Evolutionary conservation across 2,329 filamentous ascomycete genomes (phyloP), one percentile per base, ranked within the genome.

Genomic region (Diaporthe longicolla): DNA sequence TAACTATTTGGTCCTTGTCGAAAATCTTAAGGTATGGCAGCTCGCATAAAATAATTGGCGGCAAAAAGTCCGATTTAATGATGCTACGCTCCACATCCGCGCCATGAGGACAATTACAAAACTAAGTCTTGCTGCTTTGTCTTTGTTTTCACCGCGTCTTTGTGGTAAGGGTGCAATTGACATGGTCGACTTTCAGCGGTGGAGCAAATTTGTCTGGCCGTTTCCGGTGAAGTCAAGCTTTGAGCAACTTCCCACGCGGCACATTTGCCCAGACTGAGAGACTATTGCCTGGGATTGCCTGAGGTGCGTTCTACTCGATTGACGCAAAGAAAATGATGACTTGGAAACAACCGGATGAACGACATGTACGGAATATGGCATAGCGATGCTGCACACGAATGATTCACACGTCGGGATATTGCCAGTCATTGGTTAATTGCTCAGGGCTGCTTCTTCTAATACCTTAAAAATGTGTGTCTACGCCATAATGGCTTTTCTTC

Each of bases 141-240:
- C 26, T 5, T 29, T 32, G 11, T 19, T 21, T 10, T 35, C 45
- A 17, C 7, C 9, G 10, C 7, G 59, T 26, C 59, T 48, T 48
- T 65, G 59, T 65, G 40, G n/a, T 10, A n/a, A 63, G 4, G 26
- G 40, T 26, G 59, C 59, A 40, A 26, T 7, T 26, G 21, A 19
- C 5, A n/a, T 15, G 40, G 19, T 32, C 6, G 8, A 4, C 11
- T 21, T 63, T n/a, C 4, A 32, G 32, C 26, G 0, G 17, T n/a
- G 11, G 11, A 17, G 15, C 19, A 32, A 8, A 6, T 10, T 40
- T 24, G 1, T 19, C 26, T 19, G 40, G 40, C 24, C 43, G 59
- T 32, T 65, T 65, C 59, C 59, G 59, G 59, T n/a, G 26, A 7
- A 63, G 24, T 26, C 15, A 43, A 61, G 48, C 48, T 59, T 40